Percentiles rank a stretch among this genome's conserved stretches.
These are phyloP conservation scores for Cyclotella cryptica DNA, from an alignment of 108 stramenopile species.

Conservation along the genomic window DNA sequence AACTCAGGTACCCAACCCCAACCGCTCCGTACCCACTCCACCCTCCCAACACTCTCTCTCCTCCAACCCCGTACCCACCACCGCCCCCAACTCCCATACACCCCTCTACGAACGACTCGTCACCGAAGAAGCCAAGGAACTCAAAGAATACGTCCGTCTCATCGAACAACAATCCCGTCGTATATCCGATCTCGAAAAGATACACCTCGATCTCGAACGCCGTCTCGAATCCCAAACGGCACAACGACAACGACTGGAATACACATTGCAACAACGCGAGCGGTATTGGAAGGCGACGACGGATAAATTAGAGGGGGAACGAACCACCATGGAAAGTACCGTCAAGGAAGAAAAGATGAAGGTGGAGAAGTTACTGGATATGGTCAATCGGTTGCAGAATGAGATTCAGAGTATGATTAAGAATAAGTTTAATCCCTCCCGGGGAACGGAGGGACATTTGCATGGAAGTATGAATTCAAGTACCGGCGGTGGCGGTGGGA, in stretches of 20 bases:
- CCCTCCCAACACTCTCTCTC: constrained; percentile 21
- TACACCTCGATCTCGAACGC: constrained; percentile 51
- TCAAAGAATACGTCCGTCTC: constrained; percentile 57
- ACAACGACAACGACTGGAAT: constrained; percentile 40
- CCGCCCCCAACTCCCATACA: constrained; percentile 31
- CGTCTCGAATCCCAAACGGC: constrained; percentile 47
- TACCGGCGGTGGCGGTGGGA: constrained; percentile 15
- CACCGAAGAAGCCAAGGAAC: constrained; percentile 58
- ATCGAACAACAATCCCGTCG: constrained; percentile 55
- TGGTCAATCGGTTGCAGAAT: constrained; percentile 61
- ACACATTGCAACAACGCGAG: constrained; percentile 43
- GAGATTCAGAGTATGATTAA: constrained; percentile 64
- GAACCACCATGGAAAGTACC: constrained; percentile 18
- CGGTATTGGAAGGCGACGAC: constrained; percentile 39
- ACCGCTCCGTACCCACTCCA: constrained; percentile 11
- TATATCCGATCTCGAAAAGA: constrained; percentile 46
- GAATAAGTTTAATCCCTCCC: constrained; percentile 43
- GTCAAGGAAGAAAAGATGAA: constrained; percentile 52
- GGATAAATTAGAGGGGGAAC: constrained; percentile 34
- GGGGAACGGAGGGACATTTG: background rate
- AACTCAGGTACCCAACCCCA: background rate
- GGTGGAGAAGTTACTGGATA: constrained; percentile 55
- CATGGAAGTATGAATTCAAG: background rate
- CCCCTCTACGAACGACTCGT: constrained; percentile 65
- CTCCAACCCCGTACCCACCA: constrained; percentile 12